Evolutionary conservation across 75 land plant species (phyloP), one percentile per base, ranked within the genome.

Genomic region (Cryptomeria japonica): DNA sequence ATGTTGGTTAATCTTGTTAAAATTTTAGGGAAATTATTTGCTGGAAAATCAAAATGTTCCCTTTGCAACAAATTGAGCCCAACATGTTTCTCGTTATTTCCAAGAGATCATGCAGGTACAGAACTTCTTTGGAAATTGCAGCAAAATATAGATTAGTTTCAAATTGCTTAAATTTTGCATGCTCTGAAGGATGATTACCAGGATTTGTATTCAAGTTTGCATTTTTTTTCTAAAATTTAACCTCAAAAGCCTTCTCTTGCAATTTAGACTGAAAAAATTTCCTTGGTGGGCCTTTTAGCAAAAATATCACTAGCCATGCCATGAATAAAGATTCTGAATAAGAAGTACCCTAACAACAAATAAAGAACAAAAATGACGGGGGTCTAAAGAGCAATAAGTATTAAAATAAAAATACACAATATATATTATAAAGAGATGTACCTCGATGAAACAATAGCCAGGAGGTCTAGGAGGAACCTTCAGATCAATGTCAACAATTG

Each of bases 361-460:
- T 19, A 28, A 82, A 42, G 19, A 82, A 82, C 32, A 82, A 44
- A 28, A 13, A 82, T 39, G 12, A 9, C 44, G 9, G 12, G 19
- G 5, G 8, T 8, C n/a, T 70, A 12, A 70, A 70, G 9, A 31
- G 18, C 19, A 28, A 82, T n/a, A 32, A 28, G 14, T 28, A 25
- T 39, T 79, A 10, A 39, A 41, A 79, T 79, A 41, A 83, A 34
- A 41, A 42, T 44, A 3, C 28, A n/a, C 41, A 46, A 44, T 44
- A 13, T 19, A 80, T 38, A 41, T 80, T 6, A 38, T 46, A 7
- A n/a, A n/a, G 86, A 34, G 36, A 44, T 87, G 41, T 91, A 93
- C 96, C 96, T 95, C 96, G 37, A 95, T 89, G 89, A 95, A 95
- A 78, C 96, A 95, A 87, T 91, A 96, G 41, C 96, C 93, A 51